Base-by-base conservation (phyloP, 2,329 filamentous ascomycete genomes). In the Teratosphaeria destructans region DNA sequence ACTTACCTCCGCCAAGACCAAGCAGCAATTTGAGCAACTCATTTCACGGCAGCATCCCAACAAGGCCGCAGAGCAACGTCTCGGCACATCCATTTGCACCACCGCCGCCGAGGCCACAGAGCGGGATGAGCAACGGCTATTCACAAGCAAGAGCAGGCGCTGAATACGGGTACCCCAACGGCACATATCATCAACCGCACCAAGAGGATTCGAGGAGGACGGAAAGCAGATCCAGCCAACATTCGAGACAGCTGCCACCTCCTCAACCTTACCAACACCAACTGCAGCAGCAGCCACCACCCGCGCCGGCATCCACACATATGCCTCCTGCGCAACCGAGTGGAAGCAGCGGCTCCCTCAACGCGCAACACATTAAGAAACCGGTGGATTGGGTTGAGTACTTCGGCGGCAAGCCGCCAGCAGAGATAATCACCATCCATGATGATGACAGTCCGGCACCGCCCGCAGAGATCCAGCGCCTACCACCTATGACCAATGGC, bases 341-440 rank as follows among this genome's bases (percentile, higher is more conserved):
- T 35, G 57, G 56, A 27, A 52, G 60, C n/a, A 53, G 29, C 35
- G 19, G 32, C 56, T 59, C 61, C 60, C 35, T 55, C 52, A 26
- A 57, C 57, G 27, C 57, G 56, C 54, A 54, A 57, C 11, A 66
- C 16, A 52, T 29, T 8, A 60, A 64, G 59, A 29, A 37, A 7
- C 63, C 66, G 1, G 71, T 73, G n/a, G 71, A 74, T 49, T 74
- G 72, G 72, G 65, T 69, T 3, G 60, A 64, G n/a, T 74, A 66
- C 65, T 74, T 71, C 63, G 70, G 70, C 49, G 71, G 70, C 47
- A 71, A 71, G 63, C 68, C 68, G 27, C 78, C 78, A 23, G 74
- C 76, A 58, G 78, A 81, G 66, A 75, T 81, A 66, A 81, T 81
- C 64, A 76, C 79, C 57, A 81, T 81, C 57, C 78, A 80, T 68